Percentiles rank a stretch among this genome's conserved stretches.
phyloP scores from a whole-genome alignment of 2,329 filamentous ascomycete genomes.

The Pseudogymnoascus destructans region DNA sequence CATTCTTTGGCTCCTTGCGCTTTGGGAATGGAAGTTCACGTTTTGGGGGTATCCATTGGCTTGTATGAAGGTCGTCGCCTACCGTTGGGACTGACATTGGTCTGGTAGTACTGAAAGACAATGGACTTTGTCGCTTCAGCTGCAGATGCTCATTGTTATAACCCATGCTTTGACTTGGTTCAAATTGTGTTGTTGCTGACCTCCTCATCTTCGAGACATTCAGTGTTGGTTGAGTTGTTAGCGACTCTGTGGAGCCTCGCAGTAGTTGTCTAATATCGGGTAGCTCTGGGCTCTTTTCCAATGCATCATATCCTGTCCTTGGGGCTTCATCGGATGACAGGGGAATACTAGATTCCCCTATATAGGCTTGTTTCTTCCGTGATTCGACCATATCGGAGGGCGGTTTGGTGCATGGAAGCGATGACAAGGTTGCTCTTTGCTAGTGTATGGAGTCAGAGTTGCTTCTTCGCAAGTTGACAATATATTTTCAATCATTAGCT shows the following conservation, averaged over 20 bases:
- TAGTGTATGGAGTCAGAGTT: background rate
- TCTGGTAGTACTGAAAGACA: background rate
- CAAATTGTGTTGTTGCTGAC: background rate
- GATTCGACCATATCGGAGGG: background rate
- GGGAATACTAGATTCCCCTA: background rate
- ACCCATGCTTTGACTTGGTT: background rate
- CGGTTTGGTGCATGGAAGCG: background rate
- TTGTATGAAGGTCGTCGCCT: background rate
- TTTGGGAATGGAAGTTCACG: constrained; percentile 21
- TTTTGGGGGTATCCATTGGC: constrained; percentile 19
- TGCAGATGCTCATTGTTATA: background rate
- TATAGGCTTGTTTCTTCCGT: background rate
- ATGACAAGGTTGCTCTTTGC: background rate
- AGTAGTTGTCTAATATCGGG: background rate
- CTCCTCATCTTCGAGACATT: background rate
- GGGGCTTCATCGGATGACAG: background rate
- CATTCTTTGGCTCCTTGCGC: constrained; percentile 5
- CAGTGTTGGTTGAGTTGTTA: background rate
- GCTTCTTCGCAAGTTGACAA: background rate
- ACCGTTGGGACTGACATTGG: constrained; percentile 15
- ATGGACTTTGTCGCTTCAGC: background rate
- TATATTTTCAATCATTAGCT: background rate
- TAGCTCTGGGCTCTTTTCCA: background rate
- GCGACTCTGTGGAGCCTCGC: background rate
- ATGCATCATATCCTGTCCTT: background rate